A percentile compares a stretch with the other conserved stretches of the same genome.
Conservation (phyloP, 345 rosid species). For the Linum usitatissimum region DNA sequence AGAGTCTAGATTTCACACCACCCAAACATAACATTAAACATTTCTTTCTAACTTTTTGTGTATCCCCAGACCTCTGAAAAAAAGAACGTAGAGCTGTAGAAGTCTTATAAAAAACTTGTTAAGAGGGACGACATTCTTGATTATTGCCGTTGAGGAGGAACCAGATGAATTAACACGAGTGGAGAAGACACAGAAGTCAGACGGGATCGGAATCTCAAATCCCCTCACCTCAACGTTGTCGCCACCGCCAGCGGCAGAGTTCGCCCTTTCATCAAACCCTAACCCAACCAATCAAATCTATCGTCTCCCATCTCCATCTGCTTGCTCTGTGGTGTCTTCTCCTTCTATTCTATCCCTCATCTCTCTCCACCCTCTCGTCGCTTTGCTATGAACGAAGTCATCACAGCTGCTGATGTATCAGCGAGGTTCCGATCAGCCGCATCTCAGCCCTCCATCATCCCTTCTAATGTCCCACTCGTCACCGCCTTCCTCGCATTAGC, state of each 20-base stretch:
- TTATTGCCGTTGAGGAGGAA: background rate
- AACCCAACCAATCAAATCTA: background rate
- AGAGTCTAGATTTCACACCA: too few relatives aligned
- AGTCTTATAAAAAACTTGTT: too few relatives aligned
- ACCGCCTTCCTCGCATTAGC: constrained; percentile 38
- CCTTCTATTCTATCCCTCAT: too few relatives aligned
- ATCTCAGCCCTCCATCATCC: constrained; percentile 21
- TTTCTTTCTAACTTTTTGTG: too few relatives aligned
- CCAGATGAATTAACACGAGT: too few relatives aligned
- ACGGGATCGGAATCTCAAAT: background rate
- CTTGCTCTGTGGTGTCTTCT: too few relatives aligned
- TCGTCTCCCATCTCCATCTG: too few relatives aligned
- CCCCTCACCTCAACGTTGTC: background rate
- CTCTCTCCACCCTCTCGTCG: background rate
- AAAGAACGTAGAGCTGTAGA: too few relatives aligned
- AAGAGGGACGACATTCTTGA: background rate
- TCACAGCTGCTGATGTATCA: constrained; percentile 38
- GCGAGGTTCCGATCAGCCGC: constrained; percentile 25
- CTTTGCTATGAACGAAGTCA: constrained; percentile 33
- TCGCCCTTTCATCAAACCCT: background rate
- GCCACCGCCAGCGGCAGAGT: background rate
- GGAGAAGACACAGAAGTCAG: background rate
- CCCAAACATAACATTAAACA: too few relatives aligned
- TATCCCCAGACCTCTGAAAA: too few relatives aligned
- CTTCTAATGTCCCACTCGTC: constrained; percentile 35